A percentile compares a stretch with the other conserved stretches of the same genome.
Evolutionary conservation across 2,329 filamentous ascomycete genomes (phyloP).

Genomic region (Bipolaris cookei): DNA sequence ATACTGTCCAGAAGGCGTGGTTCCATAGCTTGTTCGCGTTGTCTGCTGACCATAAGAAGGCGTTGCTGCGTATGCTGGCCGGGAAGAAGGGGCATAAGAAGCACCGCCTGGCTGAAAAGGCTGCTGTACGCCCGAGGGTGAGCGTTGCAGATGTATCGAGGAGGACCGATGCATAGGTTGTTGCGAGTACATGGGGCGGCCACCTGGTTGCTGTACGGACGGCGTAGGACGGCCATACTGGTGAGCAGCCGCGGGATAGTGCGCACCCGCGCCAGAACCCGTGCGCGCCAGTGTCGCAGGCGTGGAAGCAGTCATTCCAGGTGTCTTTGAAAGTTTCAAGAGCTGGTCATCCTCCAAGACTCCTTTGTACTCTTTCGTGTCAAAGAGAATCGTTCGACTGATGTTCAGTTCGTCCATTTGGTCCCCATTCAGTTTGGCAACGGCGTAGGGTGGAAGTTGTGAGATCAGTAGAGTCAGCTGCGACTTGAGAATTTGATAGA

Average conservation of each 20-base stretch:
- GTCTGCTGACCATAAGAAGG: slow-evolving; percentile 44
- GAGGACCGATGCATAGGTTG: slow-evolving; percentile 47
- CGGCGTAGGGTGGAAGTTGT: slow-evolving; percentile 79
- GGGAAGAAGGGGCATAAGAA: slow-evolving; percentile 37
- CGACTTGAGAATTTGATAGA: slow-evolving; percentile 76
- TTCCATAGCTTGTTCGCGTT: slow-evolving; percentile 37
- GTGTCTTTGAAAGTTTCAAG: slow-evolving; percentile 52
- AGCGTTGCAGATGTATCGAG: slow-evolving; percentile 46
- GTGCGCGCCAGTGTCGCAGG: slow-evolving; percentile 38
- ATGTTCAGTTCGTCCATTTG: slow-evolving; percentile 83
- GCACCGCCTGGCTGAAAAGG: slow-evolving; percentile 38
- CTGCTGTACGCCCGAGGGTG: slow-evolving; percentile 38
- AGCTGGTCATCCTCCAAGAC: slow-evolving; percentile 82
- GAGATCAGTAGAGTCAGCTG: slow-evolving; percentile 77
- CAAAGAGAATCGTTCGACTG: slow-evolving; percentile 76
- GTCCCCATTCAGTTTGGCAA: slow-evolving; percentile 85
- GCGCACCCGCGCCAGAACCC: slow-evolving; percentile 35
- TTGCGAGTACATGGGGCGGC: slow-evolving; percentile 45
- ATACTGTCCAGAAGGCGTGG: slow-evolving; percentile 35
- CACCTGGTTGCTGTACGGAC: slow-evolving; percentile 31
- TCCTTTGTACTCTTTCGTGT: slow-evolving; percentile 75
- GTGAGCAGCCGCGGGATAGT: slow-evolving; percentile 35
- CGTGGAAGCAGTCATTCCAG: slow-evolving; percentile 39
- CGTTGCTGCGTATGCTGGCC: slow-evolving; percentile 36
- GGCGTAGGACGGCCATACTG: slow-evolving; percentile 45